Evolutionary conservation across 352 stramenopile species (phyloP).

Genomic region (Phytophthora citricola): DNA sequence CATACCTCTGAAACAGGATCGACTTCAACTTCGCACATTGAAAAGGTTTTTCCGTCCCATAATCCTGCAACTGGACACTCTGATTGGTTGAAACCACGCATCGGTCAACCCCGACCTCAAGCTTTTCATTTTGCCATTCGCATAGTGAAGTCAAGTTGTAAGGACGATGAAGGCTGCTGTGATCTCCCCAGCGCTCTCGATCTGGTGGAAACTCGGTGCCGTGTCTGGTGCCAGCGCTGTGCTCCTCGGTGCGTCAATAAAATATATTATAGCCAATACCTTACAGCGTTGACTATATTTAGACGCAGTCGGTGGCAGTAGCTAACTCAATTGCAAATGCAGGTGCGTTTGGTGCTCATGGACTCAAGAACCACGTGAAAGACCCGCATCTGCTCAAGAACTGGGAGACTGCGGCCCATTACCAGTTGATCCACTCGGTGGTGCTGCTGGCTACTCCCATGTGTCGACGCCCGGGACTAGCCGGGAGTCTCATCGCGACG

Average conservation of each 20-base stretch:
- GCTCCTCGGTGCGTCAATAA: slow-evolving; percentile 46
- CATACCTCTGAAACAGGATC: slow-evolving; percentile 9
- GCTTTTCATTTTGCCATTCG: slow-evolving; percentile 15
- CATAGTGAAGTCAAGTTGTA: slow-evolving; percentile 13
- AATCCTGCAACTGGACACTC: slow-evolving; percentile 6
- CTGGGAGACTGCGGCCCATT: slow-evolving; percentile 84
- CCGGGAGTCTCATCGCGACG: slow-evolving; percentile 61
- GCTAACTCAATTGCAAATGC: slow-evolving; percentile 5
- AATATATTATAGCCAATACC: too few relatives aligned
- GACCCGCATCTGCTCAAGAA: slow-evolving; percentile 86
- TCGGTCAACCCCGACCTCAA: background rate
- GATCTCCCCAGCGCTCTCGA: slow-evolving; percentile 61
- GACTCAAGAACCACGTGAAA: slow-evolving; percentile 66
- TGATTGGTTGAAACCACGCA: slow-evolving; percentile 35
- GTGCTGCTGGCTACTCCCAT: slow-evolving; percentile 75
- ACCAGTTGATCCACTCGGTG: slow-evolving; percentile 83
- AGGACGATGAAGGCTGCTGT: slow-evolving; percentile 59
- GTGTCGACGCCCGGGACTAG: slow-evolving; percentile 61
- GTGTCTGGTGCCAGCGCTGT: slow-evolving; percentile 73
- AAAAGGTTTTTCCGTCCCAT: slow-evolving; percentile 14
- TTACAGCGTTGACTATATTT: background rate
- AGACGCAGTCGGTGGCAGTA: background rate
- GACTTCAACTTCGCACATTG: slow-evolving; percentile 21
- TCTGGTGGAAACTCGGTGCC: slow-evolving; percentile 85
- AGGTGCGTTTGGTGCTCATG: slow-evolving; percentile 86